These are phyloP conservation scores for Trichopus zeylanicus DNA, from an alignment of 116 monocot species.

Conservation along the genomic window DNA sequence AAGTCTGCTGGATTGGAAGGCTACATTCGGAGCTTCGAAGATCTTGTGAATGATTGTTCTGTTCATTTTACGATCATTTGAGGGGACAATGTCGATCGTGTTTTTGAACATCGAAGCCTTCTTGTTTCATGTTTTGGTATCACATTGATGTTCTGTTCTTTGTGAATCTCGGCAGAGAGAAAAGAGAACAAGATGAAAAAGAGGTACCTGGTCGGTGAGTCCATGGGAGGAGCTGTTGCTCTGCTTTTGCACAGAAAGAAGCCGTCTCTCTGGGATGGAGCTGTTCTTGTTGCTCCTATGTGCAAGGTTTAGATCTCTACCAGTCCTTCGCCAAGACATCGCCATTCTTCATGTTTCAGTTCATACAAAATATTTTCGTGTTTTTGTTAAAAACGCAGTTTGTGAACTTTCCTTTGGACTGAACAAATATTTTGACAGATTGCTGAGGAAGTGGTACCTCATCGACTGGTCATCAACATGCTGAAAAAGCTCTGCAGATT, in stretches of 20 bases:
- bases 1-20: slow-evolving; percentile 73
- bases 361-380: not conserved
- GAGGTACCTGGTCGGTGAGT: slow-evolving; percentile 61
- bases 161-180: slow-evolving; percentile 25
- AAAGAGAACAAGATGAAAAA: slow-evolving; percentile 37
- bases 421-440: slow-evolving; percentile 19
- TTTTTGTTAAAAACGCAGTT: not conserved
- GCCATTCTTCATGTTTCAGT: not conserved
- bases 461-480: slow-evolving; percentile 23
- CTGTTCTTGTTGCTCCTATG: slow-evolving; percentile 79
- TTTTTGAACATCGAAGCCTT: not conserved
- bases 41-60: slow-evolving; percentile 50
- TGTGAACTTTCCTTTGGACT: no score
- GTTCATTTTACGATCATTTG: slow-evolving; percentile 42
- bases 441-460: slow-evolving; percentile 53
- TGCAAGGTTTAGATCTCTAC: slow-evolving; percentile 44
- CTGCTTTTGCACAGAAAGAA: slow-evolving; percentile 45
- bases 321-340: no score
- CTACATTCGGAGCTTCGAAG: slow-evolving; percentile 50
- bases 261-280: slow-evolving; percentile 57
- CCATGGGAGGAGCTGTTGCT: slow-evolving; percentile 82
- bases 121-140: not conserved
- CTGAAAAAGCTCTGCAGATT: slow-evolving; percentile 23
- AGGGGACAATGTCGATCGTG: slow-evolving; percentile 11
- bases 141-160: not conserved